Percentiles rank a stretch among this genome's conserved stretches.
These are phyloP conservation scores for Corylus heterophylla DNA, from an alignment of 306 rosid species.

Conservation along the genomic window DNA sequence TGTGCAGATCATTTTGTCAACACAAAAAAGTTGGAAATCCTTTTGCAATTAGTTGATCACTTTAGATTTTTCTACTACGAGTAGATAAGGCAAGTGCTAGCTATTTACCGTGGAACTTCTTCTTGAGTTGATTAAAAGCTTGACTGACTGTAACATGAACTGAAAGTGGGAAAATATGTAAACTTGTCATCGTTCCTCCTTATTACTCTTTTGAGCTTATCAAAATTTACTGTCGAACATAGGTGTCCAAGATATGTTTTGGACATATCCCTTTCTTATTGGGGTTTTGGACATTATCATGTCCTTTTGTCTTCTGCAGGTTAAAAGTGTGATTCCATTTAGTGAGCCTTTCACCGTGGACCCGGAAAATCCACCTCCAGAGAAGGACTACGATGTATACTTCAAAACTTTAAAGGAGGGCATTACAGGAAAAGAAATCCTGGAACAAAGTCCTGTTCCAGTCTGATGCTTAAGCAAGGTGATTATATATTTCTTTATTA, in stretches of 20 bases:
- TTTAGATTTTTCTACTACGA: not conserved
- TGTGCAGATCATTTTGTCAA: not conserved
- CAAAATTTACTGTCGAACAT: not conserved
- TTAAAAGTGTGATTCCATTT: slow-evolving; percentile 83
- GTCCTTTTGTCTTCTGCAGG: slow-evolving; percentile 42
- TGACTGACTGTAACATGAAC: not conserved
- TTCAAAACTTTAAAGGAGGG: slow-evolving; percentile 74
- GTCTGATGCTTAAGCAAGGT: slow-evolving; percentile 34
- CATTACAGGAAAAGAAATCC: slow-evolving; percentile 79
- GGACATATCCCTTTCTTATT: slow-evolving; percentile 11
- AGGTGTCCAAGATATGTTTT: slow-evolving; percentile 17
- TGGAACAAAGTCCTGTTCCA: slow-evolving; percentile 57
- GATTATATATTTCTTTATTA: not conserved
- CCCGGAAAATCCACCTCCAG: slow-evolving; percentile 81
- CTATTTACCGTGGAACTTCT: not conserved
- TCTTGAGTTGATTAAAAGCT: not conserved
- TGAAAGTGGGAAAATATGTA: not conserved
- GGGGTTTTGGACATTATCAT: slow-evolving; percentile 11
- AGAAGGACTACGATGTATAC: slow-evolving; percentile 67
- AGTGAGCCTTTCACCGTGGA: slow-evolving; percentile 82
- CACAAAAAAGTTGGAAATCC: not conserved
- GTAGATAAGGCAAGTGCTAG: not conserved
- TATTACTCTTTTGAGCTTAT: not conserved
- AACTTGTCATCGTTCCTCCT: not conserved
- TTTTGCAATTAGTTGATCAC: not conserved